phyloP scores from a whole-genome alignment of 78 protist genomes.

The Emiliania huxleyi region DNA sequence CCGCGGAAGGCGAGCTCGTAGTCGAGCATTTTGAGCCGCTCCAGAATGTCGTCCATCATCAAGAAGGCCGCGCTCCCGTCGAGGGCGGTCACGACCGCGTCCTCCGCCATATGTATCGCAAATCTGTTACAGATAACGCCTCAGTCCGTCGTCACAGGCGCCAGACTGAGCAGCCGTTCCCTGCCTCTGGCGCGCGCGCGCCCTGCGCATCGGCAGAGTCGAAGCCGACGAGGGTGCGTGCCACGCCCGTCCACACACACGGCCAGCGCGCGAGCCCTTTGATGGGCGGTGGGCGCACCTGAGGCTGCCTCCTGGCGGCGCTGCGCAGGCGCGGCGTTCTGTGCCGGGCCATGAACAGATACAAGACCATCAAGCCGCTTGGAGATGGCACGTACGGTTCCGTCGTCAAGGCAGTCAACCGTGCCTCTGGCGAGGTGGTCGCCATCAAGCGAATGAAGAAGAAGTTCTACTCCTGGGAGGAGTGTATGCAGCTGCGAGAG shows the following conservation, averaged over 20 bases:
- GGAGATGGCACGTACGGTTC: constrained; percentile 90
- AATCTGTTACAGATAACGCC: too few relatives aligned
- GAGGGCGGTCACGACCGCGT: background rate
- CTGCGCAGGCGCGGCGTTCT: too few relatives aligned
- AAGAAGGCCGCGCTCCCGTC: background rate
- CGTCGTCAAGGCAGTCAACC: constrained; percentile 66
- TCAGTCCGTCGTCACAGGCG: too few relatives aligned
- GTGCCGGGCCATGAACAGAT: constrained; percentile 77
- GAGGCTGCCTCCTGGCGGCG: too few relatives aligned
- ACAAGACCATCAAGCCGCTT: constrained; percentile 51
- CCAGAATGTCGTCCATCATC: constrained; percentile 14
- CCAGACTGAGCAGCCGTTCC: too few relatives aligned
- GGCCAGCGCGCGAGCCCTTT: too few relatives aligned
- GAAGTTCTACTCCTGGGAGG: constrained; percentile 87
- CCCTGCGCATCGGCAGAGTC: too few relatives aligned
- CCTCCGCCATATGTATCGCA: background rate
- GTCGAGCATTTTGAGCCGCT: constrained; percentile 22
- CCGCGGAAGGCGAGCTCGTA: background rate
- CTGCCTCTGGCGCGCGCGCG: too few relatives aligned
- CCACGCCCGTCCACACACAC: too few relatives aligned
- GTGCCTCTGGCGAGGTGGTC: constrained; percentile 76
- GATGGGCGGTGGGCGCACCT: too few relatives aligned
- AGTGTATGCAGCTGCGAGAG: constrained; percentile 85
- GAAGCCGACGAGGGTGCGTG: too few relatives aligned
- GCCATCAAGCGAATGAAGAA: constrained; percentile 96